Evolutionary conservation across 257 asterid species (phyloP).

Genomic region (Agastache rugosa): DNA sequence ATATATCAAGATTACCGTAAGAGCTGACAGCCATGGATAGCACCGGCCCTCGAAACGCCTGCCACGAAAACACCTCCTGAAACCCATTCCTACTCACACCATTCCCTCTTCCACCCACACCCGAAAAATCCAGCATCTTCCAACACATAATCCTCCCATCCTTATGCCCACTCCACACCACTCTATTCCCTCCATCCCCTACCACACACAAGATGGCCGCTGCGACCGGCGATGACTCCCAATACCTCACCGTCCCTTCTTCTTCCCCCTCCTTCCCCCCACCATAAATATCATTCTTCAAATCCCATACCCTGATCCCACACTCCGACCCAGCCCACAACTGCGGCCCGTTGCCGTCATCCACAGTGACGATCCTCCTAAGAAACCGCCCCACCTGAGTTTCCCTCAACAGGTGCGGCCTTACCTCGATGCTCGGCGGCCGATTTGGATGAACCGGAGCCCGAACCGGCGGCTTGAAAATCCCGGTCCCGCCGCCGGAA

Average conservation of each 20-base stretch:
- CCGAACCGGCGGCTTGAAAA: conserved; percentile 71
- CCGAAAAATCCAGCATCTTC: conserved; percentile 60
- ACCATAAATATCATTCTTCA: conserved; percentile 63
- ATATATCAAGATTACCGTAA: conserved; percentile 61
- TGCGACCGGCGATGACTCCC: conserved; percentile 62
- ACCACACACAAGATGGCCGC: conserved; percentile 69
- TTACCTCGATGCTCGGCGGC: conserved; percentile 79
- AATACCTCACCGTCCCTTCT: conserved; percentile 67
- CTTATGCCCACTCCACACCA: conserved; percentile 94
- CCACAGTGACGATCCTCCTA: conserved; percentile 61
- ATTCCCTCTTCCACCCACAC: conserved; percentile 44
- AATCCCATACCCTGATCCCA: conserved; percentile 80
- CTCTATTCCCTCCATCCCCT: conserved; percentile 76
- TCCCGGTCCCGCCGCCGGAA: conserved; percentile 67
- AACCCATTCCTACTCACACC: conserved; percentile 47
- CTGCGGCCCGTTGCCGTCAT: conserved; percentile 65
- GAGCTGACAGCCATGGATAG: conserved; percentile 80
- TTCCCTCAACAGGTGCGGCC: conserved; percentile 93
- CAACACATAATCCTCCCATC: conserved; percentile 91
- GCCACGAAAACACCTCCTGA: conserved; percentile 80
- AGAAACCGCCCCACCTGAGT: conserved; percentile 77
- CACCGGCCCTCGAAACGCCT: conserved; percentile 88
- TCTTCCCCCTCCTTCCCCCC: conserved; percentile 60
- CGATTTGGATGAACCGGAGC: conserved; percentile 71
- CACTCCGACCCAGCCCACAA: conserved; percentile 95